phyloP scores from a whole-genome alignment of 805 yeast genomes.

The Teunomyces cretensis region DNA sequence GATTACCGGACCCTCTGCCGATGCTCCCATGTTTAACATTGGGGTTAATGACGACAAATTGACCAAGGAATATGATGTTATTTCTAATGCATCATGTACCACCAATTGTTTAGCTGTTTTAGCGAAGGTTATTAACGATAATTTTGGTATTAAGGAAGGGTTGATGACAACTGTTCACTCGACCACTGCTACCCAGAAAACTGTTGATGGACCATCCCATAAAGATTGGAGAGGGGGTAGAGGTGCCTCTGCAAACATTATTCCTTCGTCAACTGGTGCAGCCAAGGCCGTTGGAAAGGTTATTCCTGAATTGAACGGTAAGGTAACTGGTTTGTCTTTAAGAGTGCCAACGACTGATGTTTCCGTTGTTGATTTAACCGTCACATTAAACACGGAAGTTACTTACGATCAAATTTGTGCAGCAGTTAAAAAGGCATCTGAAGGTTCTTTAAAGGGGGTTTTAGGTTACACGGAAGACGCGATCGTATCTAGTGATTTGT shows the following conservation, averaged over 20 bases:
- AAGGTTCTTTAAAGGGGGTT: constrained; percentile 33
- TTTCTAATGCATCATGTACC: constrained; percentile 37
- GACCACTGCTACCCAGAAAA: constrained; percentile 36
- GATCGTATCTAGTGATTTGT: constrained; percentile 34
- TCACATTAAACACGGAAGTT: constrained; percentile 28
- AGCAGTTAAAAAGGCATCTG: constrained; percentile 29
- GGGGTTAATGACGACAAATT: constrained; percentile 34
- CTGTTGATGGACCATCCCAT: constrained; percentile 38
- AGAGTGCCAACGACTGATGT: constrained; percentile 38
- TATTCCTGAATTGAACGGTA: constrained; percentile 36
- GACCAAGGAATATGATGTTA: constrained; percentile 30
- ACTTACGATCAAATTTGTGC: constrained; percentile 33
- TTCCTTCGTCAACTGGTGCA: constrained; percentile 38
- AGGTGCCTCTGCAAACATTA: constrained; percentile 36
- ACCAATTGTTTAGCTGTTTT: constrained; percentile 38
- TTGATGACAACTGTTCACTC: constrained; percentile 38
- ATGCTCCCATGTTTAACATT: constrained; percentile 36
- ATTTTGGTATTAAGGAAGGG: constrained; percentile 34
- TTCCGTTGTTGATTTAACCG: constrained; percentile 36
- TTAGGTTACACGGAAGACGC: constrained; percentile 36
- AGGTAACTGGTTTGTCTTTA: constrained; percentile 35
- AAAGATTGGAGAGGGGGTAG: constrained; percentile 41
- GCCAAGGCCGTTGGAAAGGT: constrained; percentile 39
- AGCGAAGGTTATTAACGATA: constrained; percentile 36
- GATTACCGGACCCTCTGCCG: constrained; percentile 35